phyloP scores from a whole-genome alignment of 2,329 filamentous ascomycete genomes.

The Colletotrichum zoysiae region DNA sequence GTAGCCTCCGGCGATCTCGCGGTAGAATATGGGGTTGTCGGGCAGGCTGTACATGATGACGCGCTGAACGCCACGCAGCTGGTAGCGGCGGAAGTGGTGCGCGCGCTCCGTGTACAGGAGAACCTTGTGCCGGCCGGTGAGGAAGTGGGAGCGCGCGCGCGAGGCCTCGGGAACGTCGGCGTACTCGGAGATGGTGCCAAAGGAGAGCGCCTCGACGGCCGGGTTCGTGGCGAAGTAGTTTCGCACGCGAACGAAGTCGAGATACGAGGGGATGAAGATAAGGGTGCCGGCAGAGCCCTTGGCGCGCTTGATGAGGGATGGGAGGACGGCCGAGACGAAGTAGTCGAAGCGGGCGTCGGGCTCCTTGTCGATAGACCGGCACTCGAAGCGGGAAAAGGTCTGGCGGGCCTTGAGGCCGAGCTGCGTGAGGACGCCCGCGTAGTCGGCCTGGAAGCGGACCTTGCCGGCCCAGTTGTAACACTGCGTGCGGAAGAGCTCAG shows the following conservation, averaged over 20 bases:
- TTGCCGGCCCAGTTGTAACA: constrained; percentile 88
- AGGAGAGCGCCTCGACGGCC: constrained; percentile 68
- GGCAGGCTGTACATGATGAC: constrained; percentile 93
- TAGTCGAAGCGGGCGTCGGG: constrained; percentile 92
- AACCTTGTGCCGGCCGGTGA: constrained; percentile 83
- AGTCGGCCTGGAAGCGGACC: constrained; percentile 77
- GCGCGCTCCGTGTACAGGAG: constrained; percentile 93
- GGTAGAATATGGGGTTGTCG: constrained; percentile 87
- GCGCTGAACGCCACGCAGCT: constrained; percentile 82
- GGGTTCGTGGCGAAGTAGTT: constrained; percentile 87
- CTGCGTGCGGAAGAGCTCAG: constrained; percentile 79
- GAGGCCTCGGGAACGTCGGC: constrained; percentile 82
- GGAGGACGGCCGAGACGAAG: constrained; percentile 86
- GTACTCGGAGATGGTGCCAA: constrained; percentile 92
- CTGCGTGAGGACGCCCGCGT: constrained; percentile 79
- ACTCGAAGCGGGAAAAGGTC: constrained; percentile 90
- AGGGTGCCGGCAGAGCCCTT: constrained; percentile 77
- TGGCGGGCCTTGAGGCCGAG: constrained; percentile 81
- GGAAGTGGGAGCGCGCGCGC: constrained; percentile 88
- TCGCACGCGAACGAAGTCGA: constrained; percentile 93
- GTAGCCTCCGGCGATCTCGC: constrained; percentile 79
- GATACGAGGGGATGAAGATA: constrained; percentile 91
- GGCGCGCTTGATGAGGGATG: constrained; percentile 77
- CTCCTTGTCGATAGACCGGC: constrained; percentile 76
- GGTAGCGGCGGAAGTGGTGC: constrained; percentile 96